phyloP scores from a whole-genome alignment of 1,284 basidiomycete genomes.

The Marasmius sp. region DNA sequence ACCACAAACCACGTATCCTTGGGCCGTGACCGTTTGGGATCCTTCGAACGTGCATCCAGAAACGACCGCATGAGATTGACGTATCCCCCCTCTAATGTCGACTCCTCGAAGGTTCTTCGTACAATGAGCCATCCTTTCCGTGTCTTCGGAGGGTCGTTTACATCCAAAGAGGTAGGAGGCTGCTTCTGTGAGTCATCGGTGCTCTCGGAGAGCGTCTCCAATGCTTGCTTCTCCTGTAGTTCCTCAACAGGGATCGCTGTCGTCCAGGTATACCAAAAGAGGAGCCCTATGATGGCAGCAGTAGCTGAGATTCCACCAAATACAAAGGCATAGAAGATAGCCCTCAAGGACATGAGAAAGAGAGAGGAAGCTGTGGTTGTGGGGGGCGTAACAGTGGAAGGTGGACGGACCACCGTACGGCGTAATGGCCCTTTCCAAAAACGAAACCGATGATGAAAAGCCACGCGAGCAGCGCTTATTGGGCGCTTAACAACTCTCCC shows the following conservation, averaged over 20 bases:
- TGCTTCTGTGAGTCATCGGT: conserved; percentile 20
- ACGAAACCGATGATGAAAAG: too few relatives aligned
- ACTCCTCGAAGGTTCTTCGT: conserved; percentile 76
- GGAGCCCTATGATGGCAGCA: conserved; percentile 62
- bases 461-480: too few relatives aligned
- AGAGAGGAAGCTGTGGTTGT: too few relatives aligned
- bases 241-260: conserved; percentile 77
- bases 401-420: background rate
- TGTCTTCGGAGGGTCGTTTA: conserved; percentile 60
- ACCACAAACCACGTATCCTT: conserved; percentile 90
- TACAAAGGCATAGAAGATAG: conserved; percentile 78
- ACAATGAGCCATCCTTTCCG: conserved; percentile 86
- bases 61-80: conserved; percentile 71
- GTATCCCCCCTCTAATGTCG: conserved; percentile 59
- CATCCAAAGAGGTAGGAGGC: conserved; percentile 26
- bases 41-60: conserved; percentile 72
- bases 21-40: conserved; percentile 74
- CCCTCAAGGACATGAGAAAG: conserved; percentile 57
- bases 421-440: background rate
- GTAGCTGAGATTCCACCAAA: conserved; percentile 87
- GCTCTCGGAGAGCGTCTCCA: conserved; percentile 28
- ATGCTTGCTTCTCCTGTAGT: conserved; percentile 45
- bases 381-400: too few relatives aligned
- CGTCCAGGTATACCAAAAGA: conserved; percentile 66
- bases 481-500: too few relatives aligned